Conservation (phyloP, 139 green algal genomes). For the Desmodesmus armatus region DNA sequence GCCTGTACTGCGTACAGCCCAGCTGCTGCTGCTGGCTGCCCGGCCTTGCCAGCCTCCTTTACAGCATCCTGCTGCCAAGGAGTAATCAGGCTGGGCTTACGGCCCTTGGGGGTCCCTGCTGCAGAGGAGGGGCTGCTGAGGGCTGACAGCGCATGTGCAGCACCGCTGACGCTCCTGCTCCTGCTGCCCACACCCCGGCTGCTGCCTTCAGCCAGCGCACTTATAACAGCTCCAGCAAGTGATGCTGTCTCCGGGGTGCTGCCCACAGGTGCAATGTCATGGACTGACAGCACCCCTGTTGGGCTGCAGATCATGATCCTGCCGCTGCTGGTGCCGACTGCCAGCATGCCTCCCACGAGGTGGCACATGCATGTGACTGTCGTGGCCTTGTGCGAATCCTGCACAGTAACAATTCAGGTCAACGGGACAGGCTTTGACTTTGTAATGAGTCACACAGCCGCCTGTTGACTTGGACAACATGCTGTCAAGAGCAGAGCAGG, state of each 20-base stretch:
- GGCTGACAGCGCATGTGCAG: too few relatives aligned
- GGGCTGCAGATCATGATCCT: background rate
- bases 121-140: background rate
- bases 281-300: too few relatives aligned
- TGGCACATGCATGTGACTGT: constrained; percentile 17
- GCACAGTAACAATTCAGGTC: too few relatives aligned
- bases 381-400: background rate
- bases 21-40: background rate
- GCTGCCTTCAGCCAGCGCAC: too few relatives aligned
- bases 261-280: background rate
- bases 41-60: background rate
- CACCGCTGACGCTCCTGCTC: constrained; percentile 1
- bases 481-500: background rate
- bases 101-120: background rate
- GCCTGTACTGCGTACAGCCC: constrained; percentile 16
- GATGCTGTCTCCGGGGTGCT: background rate
- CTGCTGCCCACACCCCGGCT: too few relatives aligned
- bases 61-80: background rate
- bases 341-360: constrained; percentile 40
- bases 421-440: too few relatives aligned
- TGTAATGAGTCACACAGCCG: background rate
- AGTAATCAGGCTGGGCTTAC: too few relatives aligned
- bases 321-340: constrained; percentile 28
- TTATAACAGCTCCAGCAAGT: background rate
- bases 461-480: background rate